A percentile compares a stretch with the other conserved stretches of the same genome.
Evolutionary conservation across 208 protist genomes (phyloP).

Genomic region (Strigomonas culicis): DNA sequence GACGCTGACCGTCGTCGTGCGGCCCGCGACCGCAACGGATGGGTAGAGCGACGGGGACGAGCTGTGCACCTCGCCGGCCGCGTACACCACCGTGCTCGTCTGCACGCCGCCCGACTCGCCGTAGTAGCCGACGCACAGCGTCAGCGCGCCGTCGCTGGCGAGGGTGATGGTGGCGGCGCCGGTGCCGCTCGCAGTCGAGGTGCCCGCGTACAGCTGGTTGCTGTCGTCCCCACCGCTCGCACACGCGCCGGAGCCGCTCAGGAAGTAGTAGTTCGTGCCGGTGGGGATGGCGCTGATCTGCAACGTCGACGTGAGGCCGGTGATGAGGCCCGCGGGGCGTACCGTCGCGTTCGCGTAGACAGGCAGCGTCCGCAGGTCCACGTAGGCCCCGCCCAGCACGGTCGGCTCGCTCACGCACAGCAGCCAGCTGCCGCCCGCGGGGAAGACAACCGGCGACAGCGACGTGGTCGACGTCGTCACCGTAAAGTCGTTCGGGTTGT

Average conservation of each 20-base stretch:
- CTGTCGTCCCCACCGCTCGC: conserved; percentile 5
- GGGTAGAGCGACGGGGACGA: conserved; percentile 21
- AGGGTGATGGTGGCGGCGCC: conserved; percentile 26
- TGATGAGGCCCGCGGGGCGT: conserved; percentile 33
- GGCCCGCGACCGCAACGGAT: conserved; percentile 20
- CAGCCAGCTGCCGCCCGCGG: conserved; percentile 31
- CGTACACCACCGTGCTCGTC: conserved; percentile 19
- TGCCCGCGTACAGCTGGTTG: conserved; percentile 20
- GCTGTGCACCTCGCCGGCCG: conserved; percentile 18
- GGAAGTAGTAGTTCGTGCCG: conserved; percentile 23
- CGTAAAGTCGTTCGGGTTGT: conserved; percentile 22
- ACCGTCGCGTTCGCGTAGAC: conserved; percentile 45
- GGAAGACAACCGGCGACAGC: conserved; percentile 30
- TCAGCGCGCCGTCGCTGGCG: conserved; percentile 18
- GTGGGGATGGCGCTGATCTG: conserved; percentile 24
- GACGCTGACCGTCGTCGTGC: conserved; percentile 37
- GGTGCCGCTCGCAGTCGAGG: conserved; percentile 18
- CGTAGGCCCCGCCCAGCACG: conserved; percentile 18
- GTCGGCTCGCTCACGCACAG: conserved; percentile 41
- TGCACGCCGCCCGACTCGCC: conserved; percentile 25
- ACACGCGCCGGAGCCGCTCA: conserved; percentile 17
- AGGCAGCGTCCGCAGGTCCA: conserved; percentile 27
- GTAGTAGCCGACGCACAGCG: conserved; percentile 52
- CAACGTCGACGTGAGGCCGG: conserved; percentile 22
- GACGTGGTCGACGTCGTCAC: conserved; percentile 12